phyloP scores from a whole-genome alignment of 2,329 filamentous ascomycete species.

The Penicillium frequentans region DNA sequence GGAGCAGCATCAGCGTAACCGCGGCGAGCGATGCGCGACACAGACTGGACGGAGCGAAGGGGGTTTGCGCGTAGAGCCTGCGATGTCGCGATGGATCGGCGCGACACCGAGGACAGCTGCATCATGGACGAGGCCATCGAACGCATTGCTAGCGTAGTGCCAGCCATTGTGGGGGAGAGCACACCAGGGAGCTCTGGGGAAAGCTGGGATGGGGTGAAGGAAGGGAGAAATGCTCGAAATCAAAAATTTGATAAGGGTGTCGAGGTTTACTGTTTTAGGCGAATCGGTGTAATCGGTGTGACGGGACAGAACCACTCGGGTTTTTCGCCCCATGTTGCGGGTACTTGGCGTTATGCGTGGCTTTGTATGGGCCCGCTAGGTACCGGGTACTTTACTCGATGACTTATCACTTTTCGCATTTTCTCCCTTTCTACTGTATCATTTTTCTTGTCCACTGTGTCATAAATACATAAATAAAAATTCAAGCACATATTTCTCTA shows the following conservation, averaged over 20 bases:
- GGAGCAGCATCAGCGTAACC: conserved; percentile 53
- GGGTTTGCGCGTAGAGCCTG: conserved; percentile 28
- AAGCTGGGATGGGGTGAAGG: conserved; percentile 9
- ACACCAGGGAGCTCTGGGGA: conserved; percentile 15
- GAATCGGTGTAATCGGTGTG: conserved; percentile 33
- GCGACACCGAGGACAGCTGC: conserved; percentile 38
- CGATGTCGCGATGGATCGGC: conserved; percentile 35
- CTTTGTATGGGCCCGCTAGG: neutral
- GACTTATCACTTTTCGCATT: neutral
- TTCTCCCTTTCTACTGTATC: neutral
- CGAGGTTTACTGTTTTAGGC: conserved; percentile 33
- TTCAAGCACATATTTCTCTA: neutral
- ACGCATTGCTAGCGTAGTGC: conserved; percentile 35
- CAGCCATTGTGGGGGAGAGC: conserved; percentile 33
- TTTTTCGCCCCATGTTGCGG: neutral
- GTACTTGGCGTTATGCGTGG: neutral
- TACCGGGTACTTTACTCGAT: neutral
- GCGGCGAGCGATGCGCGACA: conserved; percentile 45
- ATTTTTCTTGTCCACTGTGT: neutral
- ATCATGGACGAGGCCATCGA: conserved; percentile 34
- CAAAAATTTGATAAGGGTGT: conserved; percentile 23
- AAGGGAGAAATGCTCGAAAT: conserved; percentile 9
- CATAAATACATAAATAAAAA: too few species aligned
- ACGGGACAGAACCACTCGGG: neutral
- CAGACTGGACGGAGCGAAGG: conserved; percentile 24